phyloP scores from a whole-genome alignment of 805 yeast species.

The Hanseniaspora hatyaiensis region DNA sequence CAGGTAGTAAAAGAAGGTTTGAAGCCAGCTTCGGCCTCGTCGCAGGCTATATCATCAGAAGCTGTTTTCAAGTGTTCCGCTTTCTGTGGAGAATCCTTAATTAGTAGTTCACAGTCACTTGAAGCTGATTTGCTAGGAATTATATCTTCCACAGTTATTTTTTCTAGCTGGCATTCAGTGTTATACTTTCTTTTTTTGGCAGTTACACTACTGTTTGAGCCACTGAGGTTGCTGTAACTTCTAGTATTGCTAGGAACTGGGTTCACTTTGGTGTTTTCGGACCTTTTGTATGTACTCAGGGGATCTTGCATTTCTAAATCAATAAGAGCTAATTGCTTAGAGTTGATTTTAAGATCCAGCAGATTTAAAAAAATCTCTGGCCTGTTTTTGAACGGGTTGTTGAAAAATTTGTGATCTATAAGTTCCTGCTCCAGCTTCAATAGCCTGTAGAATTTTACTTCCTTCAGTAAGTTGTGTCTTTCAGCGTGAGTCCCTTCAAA shows the following conservation, averaged over 20 bases:
- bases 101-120: slow-evolving; percentile 16
- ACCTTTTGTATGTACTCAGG: not conserved
- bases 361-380: slow-evolving; percentile 50
- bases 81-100: not conserved
- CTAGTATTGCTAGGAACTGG: not conserved
- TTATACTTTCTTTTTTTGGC: slow-evolving; percentile 13
- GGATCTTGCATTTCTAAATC: no score
- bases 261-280: not conserved
- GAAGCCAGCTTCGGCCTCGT: no score
- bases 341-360: slow-evolving; percentile 33
- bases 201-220: not conserved
- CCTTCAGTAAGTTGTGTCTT: slow-evolving; percentile 47
- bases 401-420: slow-evolving; percentile 38
- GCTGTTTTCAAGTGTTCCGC: slow-evolving; percentile 18
- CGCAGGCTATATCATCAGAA: no score
- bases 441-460: slow-evolving; percentile 68
- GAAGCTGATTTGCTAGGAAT: not conserved
- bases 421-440: slow-evolving; percentile 61
- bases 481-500: slow-evolving; percentile 41
- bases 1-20: slow-evolving; percentile 15
- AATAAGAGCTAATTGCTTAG: no score
- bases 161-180: slow-evolving; percentile 4
- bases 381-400: slow-evolving; percentile 39
- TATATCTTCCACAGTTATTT: not conserved
- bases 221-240: not conserved